phyloP scores from a whole-genome alignment of 352 stramenopile genomes.

The Pythium phragmiticola region DNA sequence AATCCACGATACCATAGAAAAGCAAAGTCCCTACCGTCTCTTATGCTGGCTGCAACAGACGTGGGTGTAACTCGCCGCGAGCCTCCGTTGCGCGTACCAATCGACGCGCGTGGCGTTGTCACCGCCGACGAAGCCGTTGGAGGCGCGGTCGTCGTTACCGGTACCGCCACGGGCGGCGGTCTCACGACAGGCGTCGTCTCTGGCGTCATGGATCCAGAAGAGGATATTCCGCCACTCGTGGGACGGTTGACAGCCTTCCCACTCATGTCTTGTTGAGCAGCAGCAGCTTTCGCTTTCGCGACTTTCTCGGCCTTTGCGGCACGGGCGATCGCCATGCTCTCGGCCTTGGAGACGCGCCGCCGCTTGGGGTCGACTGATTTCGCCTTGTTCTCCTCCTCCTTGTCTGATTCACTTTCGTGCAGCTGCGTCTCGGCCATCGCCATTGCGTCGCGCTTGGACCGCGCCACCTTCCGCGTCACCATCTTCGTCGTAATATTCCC shows the following conservation, averaged over 20 bases:
- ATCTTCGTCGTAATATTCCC: slow-evolving; percentile 6
- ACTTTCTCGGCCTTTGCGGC: background rate
- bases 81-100: slow-evolving; percentile 16
- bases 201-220: no score
- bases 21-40: background rate
- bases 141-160: background rate
- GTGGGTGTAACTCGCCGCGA: slow-evolving; percentile 9
- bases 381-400: background rate
- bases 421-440: slow-evolving; percentile 17
- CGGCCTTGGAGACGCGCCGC: background rate
- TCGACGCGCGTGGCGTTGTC: slow-evolving; percentile 1
- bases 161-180: background rate
- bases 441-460: slow-evolving; percentile 21
- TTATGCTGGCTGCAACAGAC: slow-evolving; percentile 1
- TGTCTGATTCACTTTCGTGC: slow-evolving; percentile 1
- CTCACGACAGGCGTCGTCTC: background rate
- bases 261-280: no score
- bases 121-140: background rate
- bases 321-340: background rate
- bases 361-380: background rate
- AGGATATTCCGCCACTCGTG: background rate
- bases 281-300: background rate
- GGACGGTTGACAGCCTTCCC: no score
- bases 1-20: background rate
- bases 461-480: slow-evolving; percentile 21